A percentile compares a stretch with the other conserved stretches of the same genome.
phyloP scores from a whole-genome alignment of 805 yeast species.

The Candida sphagnicola region DNA sequence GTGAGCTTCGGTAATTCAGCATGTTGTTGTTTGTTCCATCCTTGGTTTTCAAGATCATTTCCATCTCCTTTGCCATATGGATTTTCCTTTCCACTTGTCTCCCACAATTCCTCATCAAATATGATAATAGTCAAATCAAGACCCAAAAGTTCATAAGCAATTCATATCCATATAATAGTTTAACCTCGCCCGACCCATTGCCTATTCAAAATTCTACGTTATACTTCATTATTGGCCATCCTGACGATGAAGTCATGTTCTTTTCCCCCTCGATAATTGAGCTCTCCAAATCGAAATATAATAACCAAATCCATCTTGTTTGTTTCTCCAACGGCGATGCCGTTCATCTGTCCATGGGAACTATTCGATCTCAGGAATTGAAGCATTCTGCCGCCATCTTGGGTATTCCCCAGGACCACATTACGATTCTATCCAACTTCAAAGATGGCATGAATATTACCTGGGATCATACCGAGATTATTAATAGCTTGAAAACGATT shows the following conservation, averaged over 20 bases:
- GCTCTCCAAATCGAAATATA: constrained; percentile 40
- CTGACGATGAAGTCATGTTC: constrained; percentile 98
- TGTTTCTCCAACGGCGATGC: constrained; percentile 76
- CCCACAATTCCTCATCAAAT: constrained; percentile 33
- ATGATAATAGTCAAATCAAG: constrained; percentile 24
- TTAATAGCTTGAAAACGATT: constrained; percentile 27
- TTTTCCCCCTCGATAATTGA: constrained; percentile 76
- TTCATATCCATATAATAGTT: constrained; percentile 33
- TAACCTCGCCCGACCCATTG: constrained; percentile 31
- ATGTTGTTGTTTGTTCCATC: constrained; percentile 5
- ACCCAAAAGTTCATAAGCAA: constrained; percentile 17
- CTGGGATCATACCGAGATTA: constrained; percentile 57
- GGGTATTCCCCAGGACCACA: constrained; percentile 42
- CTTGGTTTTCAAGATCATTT: constrained; percentile 12
- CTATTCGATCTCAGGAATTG: constrained; percentile 58
- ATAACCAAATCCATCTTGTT: constrained; percentile 53
- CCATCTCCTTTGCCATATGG: constrained; percentile 32
- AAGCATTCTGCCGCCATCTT: constrained; percentile 48
- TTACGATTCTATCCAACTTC: constrained; percentile 37
- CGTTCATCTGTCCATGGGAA: constrained; percentile 65
- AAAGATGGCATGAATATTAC: constrained; percentile 62
- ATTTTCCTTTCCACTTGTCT: constrained; percentile 33
- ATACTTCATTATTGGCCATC: constrained; percentile 79
- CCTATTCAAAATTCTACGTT: constrained; percentile 34
- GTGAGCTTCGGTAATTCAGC: neutral